Evolutionary conservation across 495 filamentous ascomycete species (phyloP), one percentile per base, ranked within the genome.

Genomic region (Penicillium mononematosum): DNA sequence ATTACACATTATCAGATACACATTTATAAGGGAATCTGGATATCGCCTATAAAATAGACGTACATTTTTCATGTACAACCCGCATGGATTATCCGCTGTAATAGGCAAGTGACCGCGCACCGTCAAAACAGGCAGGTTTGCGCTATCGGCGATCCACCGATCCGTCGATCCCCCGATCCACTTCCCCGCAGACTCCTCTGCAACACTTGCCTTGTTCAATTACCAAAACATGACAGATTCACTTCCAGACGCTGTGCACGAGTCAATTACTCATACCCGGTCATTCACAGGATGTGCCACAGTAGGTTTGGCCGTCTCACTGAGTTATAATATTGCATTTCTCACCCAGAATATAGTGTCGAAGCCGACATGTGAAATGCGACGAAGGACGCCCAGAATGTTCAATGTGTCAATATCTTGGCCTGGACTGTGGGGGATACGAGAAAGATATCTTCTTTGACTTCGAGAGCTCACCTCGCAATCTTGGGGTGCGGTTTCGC

Each of bases 311-410:
- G 22, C 5, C 12, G 8, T 44, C 4, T 27, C 11, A 34, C 10
- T 7, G 8, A 31, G 29, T 38, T 8, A 38, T 45, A 6, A 16
- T 17, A 12, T 7, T 38, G 45, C 10, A 49, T 46, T 4, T 53
- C 27, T 27, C 14, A 53, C n/a, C 11, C 9, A 11, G 5, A 34
- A 45, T 16, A 62, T 45, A 45, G 62, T 71, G 63, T 55, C 63
- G 68, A 36, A 60, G 32, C 24, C 64, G 64, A 2, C 66, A 69
- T 59, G 54, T 60, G 5, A 68, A 69, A 57, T 71, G 63, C 45
- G 68, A 70, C 32, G 65, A 68, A 43, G 45, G 54, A 12, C 68
- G 61, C 4, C 68, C 61, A n/a, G 58, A 59, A 29, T 70, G 65
- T 52, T 53, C 53, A 19, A 60, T 66, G 58, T 70, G 68, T 42